phyloP scores from a whole-genome alignment of 1,284 basidiomycete species.

The Naganishia sp. region DNA sequence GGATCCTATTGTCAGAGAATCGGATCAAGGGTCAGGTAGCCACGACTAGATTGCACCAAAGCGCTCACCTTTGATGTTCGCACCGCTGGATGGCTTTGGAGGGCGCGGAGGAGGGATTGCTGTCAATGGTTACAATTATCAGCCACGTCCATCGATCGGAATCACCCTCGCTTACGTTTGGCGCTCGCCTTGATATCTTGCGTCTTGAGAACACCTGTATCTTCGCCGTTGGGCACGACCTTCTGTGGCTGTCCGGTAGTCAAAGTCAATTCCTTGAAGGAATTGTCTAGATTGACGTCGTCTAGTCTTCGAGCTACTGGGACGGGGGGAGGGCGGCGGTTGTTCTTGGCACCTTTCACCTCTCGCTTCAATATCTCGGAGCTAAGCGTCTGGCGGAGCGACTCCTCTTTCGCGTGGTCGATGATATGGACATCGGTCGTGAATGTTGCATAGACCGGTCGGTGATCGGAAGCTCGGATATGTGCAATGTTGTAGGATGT shows the following conservation, averaged over 20 bases:
- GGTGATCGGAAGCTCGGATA: constrained; percentile 86
- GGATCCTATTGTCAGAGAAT: constrained; percentile 2
- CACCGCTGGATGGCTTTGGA: constrained; percentile 11
- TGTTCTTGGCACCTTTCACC: not conserved
- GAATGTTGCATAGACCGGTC: constrained; percentile 88
- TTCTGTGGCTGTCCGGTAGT: not conserved
- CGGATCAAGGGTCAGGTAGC: not conserved
- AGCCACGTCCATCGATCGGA: not conserved
- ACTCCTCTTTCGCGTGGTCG: constrained; percentile 68
- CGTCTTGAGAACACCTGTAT: not conserved
- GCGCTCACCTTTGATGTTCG: constrained; percentile 2
- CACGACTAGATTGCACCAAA: not conserved
- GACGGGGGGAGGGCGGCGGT: constrained; percentile 13
- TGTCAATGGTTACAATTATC: not conserved
- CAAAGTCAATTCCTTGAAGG: constrained; percentile 8
- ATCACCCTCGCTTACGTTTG: not conserved
- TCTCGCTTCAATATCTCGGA: constrained; percentile 55
- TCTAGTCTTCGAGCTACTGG: constrained; percentile 4
- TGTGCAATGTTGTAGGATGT: constrained; percentile 65
- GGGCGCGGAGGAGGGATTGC: constrained; percentile 26
- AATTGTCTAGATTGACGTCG: not conserved
- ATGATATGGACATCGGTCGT: constrained; percentile 73
- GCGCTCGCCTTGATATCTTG: not conserved
- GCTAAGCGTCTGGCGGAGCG: constrained; percentile 59
- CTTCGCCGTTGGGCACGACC: not conserved